phyloP scores from a whole-genome alignment of 2,329 filamentous ascomycete genomes.

The Simplicillium sp. region DNA sequence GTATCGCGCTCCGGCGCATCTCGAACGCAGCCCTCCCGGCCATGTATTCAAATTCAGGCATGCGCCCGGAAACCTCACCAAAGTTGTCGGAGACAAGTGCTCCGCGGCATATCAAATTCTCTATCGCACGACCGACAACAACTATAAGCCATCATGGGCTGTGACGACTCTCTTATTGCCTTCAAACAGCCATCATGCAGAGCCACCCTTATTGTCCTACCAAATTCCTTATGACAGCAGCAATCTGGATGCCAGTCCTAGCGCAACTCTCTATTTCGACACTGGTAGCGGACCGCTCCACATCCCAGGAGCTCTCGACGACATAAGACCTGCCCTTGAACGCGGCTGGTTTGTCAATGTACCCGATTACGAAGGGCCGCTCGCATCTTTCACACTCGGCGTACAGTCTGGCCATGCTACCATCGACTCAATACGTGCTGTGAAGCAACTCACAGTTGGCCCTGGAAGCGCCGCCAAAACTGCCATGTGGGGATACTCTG shows the following conservation, averaged over 20 bases:
- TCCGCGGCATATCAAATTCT: slow-evolving; percentile 22
- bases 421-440: slow-evolving; percentile 29
- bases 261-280: slow-evolving; percentile 6
- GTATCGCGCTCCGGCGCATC: no score
- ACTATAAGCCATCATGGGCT: slow-evolving; percentile 23
- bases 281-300: not conserved
- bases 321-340: slow-evolving; percentile 14
- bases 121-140: slow-evolving; percentile 26
- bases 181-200: not conserved
- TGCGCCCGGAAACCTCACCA: slow-evolving; percentile 9
- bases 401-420: slow-evolving; percentile 28
- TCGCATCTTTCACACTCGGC: slow-evolving; percentile 29
- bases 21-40: no score
- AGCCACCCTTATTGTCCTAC: slow-evolving; percentile 8
- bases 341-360: slow-evolving; percentile 30
- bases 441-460: slow-evolving; percentile 11
- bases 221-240: slow-evolving; percentile 12
- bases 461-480: not conserved
- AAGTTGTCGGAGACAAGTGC: slow-evolving; percentile 4
- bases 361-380: slow-evolving; percentile 34
- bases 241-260: slow-evolving; percentile 12
- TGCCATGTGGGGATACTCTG: slow-evolving; percentile 10
- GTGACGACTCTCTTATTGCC: slow-evolving; percentile 27
- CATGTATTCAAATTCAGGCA: no score
- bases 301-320: not conserved